Percentiles rank a stretch among this genome's conserved stretches.
These are phyloP conservation scores for Nematodospora valgi DNA, from an alignment of 805 yeast genomes.

Conservation along the genomic window DNA sequence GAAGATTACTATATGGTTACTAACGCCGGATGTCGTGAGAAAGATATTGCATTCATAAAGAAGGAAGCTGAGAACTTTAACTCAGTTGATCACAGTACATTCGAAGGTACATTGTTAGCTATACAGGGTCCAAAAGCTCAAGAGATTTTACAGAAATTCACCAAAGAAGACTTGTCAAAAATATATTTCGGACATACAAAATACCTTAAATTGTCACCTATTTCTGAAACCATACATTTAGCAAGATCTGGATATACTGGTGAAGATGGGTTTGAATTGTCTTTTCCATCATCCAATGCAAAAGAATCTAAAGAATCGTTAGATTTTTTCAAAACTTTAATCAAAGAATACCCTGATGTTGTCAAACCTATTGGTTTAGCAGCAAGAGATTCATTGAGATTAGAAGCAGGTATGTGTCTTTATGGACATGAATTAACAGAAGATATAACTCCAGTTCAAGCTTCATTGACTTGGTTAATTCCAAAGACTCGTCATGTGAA, in stretches of 20 bases:
- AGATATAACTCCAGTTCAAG: conserved; percentile 79
- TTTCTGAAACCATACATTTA: conserved; percentile 57
- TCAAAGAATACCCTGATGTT: conserved; percentile 47
- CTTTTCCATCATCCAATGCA: conserved; percentile 54
- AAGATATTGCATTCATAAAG: conserved; percentile 66
- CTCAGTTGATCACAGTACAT: conserved; percentile 39
- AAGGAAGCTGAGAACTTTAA: conserved; percentile 42
- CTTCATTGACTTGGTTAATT: conserved; percentile 84
- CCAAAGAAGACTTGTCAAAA: conserved; percentile 53
- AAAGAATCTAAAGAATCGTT: conserved; percentile 43
- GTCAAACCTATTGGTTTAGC: conserved; percentile 93
- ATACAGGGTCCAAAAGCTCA: conserved; percentile 90
- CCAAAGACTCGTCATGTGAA: conserved; percentile 70
- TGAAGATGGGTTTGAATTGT: conserved; percentile 95
- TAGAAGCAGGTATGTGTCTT: conserved; percentile 98
- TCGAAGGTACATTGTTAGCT: conserved; percentile 79
- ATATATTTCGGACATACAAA: conserved; percentile 73
- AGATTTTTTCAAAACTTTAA: conserved; percentile 58
- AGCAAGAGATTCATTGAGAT: conserved; percentile 93
- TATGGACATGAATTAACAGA: conserved; percentile 91
- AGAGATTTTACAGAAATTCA: conserved; percentile 59
- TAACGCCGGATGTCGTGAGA: conserved; percentile 90
- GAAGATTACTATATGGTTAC: conserved; percentile 82
- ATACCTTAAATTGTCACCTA: conserved; percentile 36
- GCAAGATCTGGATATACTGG: conserved; percentile 98